Evolutionary conservation across 2,329 filamentous ascomycete species (phyloP).

Genomic region (Paraconiothyrium sp.): DNA sequence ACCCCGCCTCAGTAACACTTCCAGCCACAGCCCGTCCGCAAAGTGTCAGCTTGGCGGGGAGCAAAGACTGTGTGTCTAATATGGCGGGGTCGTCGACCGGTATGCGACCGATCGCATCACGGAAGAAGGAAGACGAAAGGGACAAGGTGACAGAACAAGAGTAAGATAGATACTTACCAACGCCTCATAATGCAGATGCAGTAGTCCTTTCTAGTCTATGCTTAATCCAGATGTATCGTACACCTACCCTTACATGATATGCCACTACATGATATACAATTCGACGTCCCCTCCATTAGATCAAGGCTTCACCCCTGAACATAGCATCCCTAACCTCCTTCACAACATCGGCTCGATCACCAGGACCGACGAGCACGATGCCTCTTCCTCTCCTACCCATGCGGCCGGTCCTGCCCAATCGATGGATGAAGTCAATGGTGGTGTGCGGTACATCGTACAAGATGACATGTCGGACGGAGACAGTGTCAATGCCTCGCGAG

Average conservation of each 20-base stretch:
- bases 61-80: slow-evolving; percentile 23
- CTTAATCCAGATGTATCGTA: slow-evolving; percentile 13
- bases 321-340: slow-evolving; percentile 85
- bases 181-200: slow-evolving; percentile 13
- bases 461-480: slow-evolving; percentile 89
- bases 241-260: slow-evolving; percentile 16
- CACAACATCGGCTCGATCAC: slow-evolving; percentile 89
- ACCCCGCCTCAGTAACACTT: slow-evolving; percentile 31
- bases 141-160: background rate
- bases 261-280: slow-evolving; percentile 11
- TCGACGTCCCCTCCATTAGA: slow-evolving; percentile 44
- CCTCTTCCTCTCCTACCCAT: slow-evolving; percentile 92
- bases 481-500: slow-evolving; percentile 91
- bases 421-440: slow-evolving; percentile 97
- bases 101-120: background rate
- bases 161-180: slow-evolving; percentile 3
- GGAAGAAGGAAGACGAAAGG: background rate
- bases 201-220: slow-evolving; percentile 7
- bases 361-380: slow-evolving; percentile 87
- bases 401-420: slow-evolving; percentile 87
- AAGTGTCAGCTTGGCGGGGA: slow-evolving; percentile 18
- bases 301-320: slow-evolving; percentile 61
- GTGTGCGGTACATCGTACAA: slow-evolving; percentile 98
- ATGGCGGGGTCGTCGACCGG: slow-evolving; percentile 14
- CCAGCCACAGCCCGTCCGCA: slow-evolving; percentile 23